phyloP scores from a whole-genome alignment of 2,329 filamentous ascomycete genomes.

The Aspergillus brasiliensis region DNA sequence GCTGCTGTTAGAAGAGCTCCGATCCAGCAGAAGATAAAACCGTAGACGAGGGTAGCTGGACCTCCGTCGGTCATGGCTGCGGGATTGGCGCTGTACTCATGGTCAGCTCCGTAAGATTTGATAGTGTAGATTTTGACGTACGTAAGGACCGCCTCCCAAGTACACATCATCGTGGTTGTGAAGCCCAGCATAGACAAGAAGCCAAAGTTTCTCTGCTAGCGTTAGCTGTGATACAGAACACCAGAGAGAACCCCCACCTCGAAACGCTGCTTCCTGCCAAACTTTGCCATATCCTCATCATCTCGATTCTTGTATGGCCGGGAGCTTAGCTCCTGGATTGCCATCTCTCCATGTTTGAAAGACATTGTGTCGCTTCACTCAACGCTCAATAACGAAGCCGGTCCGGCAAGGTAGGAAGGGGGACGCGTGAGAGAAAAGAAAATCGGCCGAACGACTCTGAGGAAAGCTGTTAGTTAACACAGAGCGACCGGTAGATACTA shows the following conservation, averaged over 20 bases:
- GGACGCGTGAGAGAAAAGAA: not conserved
- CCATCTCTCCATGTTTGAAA: constrained; percentile 4
- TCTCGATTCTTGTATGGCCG: not conserved
- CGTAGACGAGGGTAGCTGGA: constrained; percentile 36
- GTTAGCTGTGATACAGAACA: not conserved
- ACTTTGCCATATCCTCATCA: not conserved
- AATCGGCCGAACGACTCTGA: not conserved
- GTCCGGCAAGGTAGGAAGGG: not conserved
- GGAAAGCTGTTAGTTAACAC: too few species aligned
- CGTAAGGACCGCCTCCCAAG: constrained; percentile 45
- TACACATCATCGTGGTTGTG: constrained; percentile 43
- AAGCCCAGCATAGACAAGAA: constrained; percentile 45
- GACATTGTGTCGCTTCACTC: not conserved
- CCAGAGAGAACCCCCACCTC: not conserved
- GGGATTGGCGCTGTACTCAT: constrained; percentile 21
- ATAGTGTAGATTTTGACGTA: constrained; percentile 18
- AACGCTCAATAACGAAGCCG: not conserved
- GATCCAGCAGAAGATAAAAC: constrained; percentile 36
- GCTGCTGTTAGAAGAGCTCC: constrained; percentile 30
- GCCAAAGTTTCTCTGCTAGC: constrained; percentile 41
- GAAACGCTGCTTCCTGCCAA: constrained; percentile 1
- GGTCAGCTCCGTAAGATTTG: constrained; percentile 11
- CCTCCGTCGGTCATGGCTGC: constrained; percentile 30
- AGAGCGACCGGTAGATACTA: too few species aligned
- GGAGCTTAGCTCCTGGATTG: constrained; percentile 2